Percentiles rank a stretch among this genome's conserved stretches.
Conservation (phyloP, 2,329 filamentous ascomycete genomes). For the Albophoma yamanashiensis region DNA sequence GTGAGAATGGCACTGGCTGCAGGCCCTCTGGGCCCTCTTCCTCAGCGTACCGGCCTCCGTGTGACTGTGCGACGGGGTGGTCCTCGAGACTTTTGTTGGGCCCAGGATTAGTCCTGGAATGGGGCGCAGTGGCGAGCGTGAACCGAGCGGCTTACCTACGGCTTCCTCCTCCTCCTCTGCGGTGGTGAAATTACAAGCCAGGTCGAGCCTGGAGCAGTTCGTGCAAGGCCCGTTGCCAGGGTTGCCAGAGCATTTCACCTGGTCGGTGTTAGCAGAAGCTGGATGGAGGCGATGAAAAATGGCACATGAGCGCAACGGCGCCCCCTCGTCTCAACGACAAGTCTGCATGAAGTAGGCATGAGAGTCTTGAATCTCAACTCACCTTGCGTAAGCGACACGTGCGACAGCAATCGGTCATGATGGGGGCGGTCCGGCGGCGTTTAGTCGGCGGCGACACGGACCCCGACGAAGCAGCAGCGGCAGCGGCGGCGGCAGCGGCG, state of each 20-base stretch:
- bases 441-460: conserved; percentile 15
- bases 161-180: conserved; percentile 9
- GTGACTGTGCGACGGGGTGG: conserved; percentile 26
- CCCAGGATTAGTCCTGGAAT: neutral
- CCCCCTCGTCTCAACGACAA: neutral
- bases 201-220: conserved; percentile 25
- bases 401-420: conserved; percentile 21
- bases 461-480: conserved; percentile 3
- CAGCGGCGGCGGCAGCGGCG: neutral
- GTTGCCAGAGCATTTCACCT: conserved; percentile 32
- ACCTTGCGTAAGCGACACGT: conserved; percentile 28
- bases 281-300: neutral
- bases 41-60: conserved; percentile 31
- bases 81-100: conserved; percentile 22
- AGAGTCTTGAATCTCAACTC: neutral
- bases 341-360: neutral
- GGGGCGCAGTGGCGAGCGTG: neutral
- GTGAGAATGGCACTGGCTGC: conserved; percentile 28
- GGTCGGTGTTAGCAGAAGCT: neutral
- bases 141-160: conserved; percentile 8
- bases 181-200: conserved; percentile 23
- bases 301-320: neutral
- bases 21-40: conserved; percentile 31
- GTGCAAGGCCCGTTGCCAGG: conserved; percentile 22
- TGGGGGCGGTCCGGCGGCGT: conserved; percentile 18